Conservation (phyloP, 2,329 filamentous ascomycete genomes). For the Calonectria multiphialidica region DNA sequence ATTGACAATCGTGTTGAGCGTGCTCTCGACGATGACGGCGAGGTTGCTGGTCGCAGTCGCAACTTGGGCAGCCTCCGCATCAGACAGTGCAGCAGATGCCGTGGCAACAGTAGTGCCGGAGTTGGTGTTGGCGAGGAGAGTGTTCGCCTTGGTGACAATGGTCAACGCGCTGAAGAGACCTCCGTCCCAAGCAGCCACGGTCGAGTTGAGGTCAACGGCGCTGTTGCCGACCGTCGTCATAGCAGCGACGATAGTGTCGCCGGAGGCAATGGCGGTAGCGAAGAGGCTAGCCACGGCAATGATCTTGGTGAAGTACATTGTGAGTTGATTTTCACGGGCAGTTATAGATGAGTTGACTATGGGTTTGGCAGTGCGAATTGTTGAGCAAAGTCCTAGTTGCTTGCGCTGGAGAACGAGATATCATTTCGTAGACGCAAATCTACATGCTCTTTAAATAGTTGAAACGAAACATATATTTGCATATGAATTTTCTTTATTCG, state of each 20-base stretch:
- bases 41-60: slow-evolving; percentile 52
- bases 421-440: neutral
- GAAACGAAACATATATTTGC: neutral
- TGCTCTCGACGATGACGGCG: slow-evolving; percentile 51
- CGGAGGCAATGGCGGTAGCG: slow-evolving; percentile 47
- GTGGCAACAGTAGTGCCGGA: slow-evolving; percentile 52
- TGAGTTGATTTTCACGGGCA: neutral
- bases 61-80: slow-evolving; percentile 53
- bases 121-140: slow-evolving; percentile 55
- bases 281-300: slow-evolving; percentile 39
- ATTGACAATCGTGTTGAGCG: slow-evolving; percentile 52
- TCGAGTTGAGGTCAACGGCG: slow-evolving; percentile 49
- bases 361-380: neutral
- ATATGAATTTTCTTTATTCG: slow-evolving; percentile 1
- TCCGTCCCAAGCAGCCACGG: slow-evolving; percentile 53
- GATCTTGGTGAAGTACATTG: slow-evolving; percentile 40
- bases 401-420: neutral
- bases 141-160: slow-evolving; percentile 54
- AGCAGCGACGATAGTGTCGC: slow-evolving; percentile 49
- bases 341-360: neutral
- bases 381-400: neutral
- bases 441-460: neutral
- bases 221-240: slow-evolving; percentile 49
- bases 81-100: slow-evolving; percentile 51
- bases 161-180: slow-evolving; percentile 52